phyloP scores from a whole-genome alignment of 805 yeast genomes.

The Candida broadrunensis region DNA sequence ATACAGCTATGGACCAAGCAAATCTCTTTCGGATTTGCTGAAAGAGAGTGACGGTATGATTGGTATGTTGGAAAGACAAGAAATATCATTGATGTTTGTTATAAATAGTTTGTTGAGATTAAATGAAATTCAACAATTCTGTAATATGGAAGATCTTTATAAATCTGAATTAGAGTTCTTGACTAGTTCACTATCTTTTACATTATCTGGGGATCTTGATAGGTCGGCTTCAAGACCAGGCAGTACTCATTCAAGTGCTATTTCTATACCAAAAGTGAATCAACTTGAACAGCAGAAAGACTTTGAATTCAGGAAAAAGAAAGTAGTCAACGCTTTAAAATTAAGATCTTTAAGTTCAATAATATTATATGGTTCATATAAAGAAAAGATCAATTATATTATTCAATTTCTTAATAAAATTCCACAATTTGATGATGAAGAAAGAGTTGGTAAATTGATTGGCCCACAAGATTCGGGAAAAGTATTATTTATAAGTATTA shows the following conservation, averaged over 20 bases:
- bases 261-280: conserved; percentile 10
- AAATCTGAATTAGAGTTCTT: conserved; percentile 15
- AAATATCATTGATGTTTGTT: conserved; percentile 25
- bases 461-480: conserved; percentile 10
- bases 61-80: conserved; percentile 20
- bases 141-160: conserved; percentile 12
- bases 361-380: conserved; percentile 24
- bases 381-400: conserved; percentile 22
- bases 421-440: neutral
- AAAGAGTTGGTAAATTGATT: neutral
- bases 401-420: conserved; percentile 10
- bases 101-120: conserved; percentile 21
- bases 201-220: conserved; percentile 21
- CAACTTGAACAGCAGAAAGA: conserved; percentile 1
- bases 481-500: conserved; percentile 9
- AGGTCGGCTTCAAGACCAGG: conserved; percentile 19
- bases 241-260: conserved; percentile 17
- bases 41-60: neutral
- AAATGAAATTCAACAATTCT: conserved; percentile 13
- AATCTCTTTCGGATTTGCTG: neutral
- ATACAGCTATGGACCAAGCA: neutral
- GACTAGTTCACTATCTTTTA: conserved; percentile 15
- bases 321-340: neutral
- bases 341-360: conserved; percentile 17
- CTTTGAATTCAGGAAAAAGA: conserved; percentile 1